phyloP scores from a whole-genome alignment of 371 early-diverging fungal species.

The Mortierella sp. region DNA sequence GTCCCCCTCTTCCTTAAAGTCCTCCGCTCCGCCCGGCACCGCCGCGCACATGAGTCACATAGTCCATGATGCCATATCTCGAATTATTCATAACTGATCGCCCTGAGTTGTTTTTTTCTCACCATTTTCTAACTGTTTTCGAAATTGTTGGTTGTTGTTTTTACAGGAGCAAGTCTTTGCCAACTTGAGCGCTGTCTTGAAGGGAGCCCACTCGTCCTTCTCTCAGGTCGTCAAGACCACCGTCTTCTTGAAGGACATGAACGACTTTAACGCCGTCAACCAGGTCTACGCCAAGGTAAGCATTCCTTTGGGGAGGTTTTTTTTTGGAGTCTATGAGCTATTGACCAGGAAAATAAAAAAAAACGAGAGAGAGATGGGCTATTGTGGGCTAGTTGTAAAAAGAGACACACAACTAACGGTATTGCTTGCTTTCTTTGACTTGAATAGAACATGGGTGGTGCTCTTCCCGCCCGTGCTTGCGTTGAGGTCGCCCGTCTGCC shows the following conservation, averaged over 20 bases:
- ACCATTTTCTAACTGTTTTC: background rate
- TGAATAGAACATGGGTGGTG: conserved; percentile 21
- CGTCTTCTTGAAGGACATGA: conserved; percentile 91
- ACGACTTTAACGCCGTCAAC: conserved; percentile 91
- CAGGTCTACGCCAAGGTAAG: conserved; percentile 79
- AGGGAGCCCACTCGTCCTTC: conserved; percentile 81
- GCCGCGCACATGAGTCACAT: conserved; percentile 2
- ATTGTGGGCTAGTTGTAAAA: background rate
- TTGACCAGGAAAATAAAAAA: background rate
- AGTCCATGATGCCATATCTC: conserved; percentile 2
- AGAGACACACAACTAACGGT: background rate
- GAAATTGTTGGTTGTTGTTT: background rate
- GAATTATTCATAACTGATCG: conserved; percentile 1
- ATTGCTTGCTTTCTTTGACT: background rate
- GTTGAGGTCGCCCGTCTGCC: conserved; percentile 94
- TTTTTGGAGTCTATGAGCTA: no score
- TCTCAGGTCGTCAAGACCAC: conserved; percentile 92
- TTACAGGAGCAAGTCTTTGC: conserved; percentile 72
- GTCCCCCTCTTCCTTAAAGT: background rate
- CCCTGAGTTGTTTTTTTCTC: background rate
- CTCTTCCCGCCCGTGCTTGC: conserved; percentile 80
- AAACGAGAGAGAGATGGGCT: background rate
- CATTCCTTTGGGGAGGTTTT: background rate
- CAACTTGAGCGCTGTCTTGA: conserved; percentile 84
- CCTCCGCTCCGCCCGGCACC: background rate